Conservation (phyloP, 352 stramenopile genomes). For the Phytophthora kernoviae region DNA sequence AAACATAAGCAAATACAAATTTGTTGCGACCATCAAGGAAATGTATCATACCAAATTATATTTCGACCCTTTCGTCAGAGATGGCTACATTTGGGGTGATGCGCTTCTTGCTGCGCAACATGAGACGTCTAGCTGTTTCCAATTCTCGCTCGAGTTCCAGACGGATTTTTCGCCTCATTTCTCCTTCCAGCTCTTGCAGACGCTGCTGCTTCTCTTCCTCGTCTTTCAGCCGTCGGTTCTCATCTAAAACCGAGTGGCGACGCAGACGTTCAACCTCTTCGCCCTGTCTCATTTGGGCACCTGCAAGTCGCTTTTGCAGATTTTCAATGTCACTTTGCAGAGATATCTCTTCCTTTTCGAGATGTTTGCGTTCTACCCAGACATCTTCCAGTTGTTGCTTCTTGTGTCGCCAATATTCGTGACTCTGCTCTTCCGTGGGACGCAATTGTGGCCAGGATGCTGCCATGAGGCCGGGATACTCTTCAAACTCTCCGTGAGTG, state of each 20-base stretch:
- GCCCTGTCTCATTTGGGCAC: constrained; percentile 23
- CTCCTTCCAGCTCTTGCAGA: constrained; percentile 45
- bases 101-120: constrained; percentile 38
- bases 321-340: constrained; percentile 36
- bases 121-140: constrained; percentile 46
- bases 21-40: constrained; percentile 1
- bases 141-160: constrained; percentile 70
- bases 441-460: constrained; percentile 15
- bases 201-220: constrained; percentile 41
- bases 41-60: constrained; percentile 13
- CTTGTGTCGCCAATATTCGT: constrained; percentile 24
- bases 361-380: constrained; percentile 17
- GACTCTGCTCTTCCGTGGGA: constrained; percentile 12
- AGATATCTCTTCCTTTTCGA: constrained; percentile 33
- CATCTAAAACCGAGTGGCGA: constrained; percentile 52
- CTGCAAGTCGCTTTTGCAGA: constrained; percentile 29
- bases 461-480: constrained; percentile 35
- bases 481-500: constrained; percentile 25
- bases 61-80: constrained; percentile 26
- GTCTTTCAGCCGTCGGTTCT: constrained; percentile 54
- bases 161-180: constrained; percentile 59
- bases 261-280: constrained; percentile 55
- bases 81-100: constrained; percentile 30
- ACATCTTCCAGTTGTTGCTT: constrained; percentile 28
- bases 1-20: constrained; percentile 30